These are phyloP conservation scores for Bromus sterilis DNA, from an alignment of 176 grass and related monocot species.

Conservation along the genomic window DNA sequence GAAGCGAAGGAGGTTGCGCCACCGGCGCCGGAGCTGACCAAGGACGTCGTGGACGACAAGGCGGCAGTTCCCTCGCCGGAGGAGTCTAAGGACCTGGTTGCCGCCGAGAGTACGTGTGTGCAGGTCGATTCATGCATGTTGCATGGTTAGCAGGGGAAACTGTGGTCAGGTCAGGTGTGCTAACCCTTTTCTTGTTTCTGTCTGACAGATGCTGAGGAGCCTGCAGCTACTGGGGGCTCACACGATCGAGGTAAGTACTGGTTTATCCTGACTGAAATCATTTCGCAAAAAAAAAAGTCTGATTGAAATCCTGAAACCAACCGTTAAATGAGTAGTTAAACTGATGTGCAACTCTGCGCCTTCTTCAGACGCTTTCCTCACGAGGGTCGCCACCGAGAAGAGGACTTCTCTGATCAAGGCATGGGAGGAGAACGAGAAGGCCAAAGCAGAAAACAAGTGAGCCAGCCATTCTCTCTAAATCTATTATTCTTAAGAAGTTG, in stretches of 20 bases:
- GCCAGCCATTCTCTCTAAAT: neutral
- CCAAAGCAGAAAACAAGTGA: conserved; percentile 61
- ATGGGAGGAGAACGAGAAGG: conserved; percentile 75
- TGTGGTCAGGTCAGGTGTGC: neutral
- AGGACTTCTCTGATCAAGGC: conserved; percentile 51
- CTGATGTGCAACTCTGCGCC: neutral
- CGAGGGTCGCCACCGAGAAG: conserved; percentile 37
- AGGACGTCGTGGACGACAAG: conserved; percentile 49
- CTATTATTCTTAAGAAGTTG: too few species aligned
- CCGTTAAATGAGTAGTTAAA: neutral
- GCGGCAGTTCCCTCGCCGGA: neutral
- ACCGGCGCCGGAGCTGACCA: neutral
- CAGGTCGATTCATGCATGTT: neutral
- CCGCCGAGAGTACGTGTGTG: conserved; percentile 27
- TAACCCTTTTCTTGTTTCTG: neutral
- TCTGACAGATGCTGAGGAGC: conserved; percentile 25
- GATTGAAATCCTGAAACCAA: too few species aligned
- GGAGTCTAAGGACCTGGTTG: conserved; percentile 15
- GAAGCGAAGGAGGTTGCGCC: conserved; percentile 27
- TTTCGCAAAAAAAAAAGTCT: too few species aligned
- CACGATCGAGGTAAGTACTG: conserved; percentile 52
- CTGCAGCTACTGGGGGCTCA: conserved; percentile 19
- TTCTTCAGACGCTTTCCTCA: conserved; percentile 32
- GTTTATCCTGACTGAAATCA: neutral
- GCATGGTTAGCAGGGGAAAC: neutral